A percentile compares a stretch with the other conserved stretches of the same genome.
These are phyloP conservation scores for Neopestalotiopsis rosae DNA, from an alignment of 2,329 filamentous ascomycete species.

Conservation along the genomic window DNA sequence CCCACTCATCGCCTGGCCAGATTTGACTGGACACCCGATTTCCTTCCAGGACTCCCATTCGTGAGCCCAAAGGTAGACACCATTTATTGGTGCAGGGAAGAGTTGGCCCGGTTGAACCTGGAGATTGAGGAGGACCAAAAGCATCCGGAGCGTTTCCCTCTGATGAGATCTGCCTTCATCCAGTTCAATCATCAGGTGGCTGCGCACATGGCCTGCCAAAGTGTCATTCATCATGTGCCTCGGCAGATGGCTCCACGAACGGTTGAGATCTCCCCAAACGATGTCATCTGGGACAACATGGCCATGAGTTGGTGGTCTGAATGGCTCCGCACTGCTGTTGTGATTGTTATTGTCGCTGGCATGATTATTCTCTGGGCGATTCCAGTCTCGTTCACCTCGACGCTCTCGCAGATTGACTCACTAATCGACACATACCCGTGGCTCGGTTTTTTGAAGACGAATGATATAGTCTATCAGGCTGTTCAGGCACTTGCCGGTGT, in stretches of 20 bases:
- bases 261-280: slow-evolving; percentile 91
- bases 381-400: slow-evolving; percentile 86
- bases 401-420: slow-evolving; percentile 76
- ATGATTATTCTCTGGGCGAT: slow-evolving; percentile 91
- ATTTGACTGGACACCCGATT: slow-evolving; percentile 60
- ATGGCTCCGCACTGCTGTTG: slow-evolving; percentile 73
- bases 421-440: slow-evolving; percentile 71
- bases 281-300: slow-evolving; percentile 98
- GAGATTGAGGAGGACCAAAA: slow-evolving; percentile 93
- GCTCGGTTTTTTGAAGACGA: slow-evolving; percentile 71
- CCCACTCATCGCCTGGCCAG: slow-evolving; percentile 80
- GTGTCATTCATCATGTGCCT: slow-evolving; percentile 87
- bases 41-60: slow-evolving; percentile 80
- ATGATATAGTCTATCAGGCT: slow-evolving; percentile 65
- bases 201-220: slow-evolving; percentile 97
- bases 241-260: slow-evolving; percentile 91
- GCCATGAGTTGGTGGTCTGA: slow-evolving; percentile 93
- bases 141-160: slow-evolving; percentile 81
- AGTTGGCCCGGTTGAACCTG: slow-evolving; percentile 85
- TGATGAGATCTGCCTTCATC: slow-evolving; percentile 97
- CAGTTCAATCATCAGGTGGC: slow-evolving; percentile 98
- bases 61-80: slow-evolving; percentile 92
- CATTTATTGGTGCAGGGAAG: slow-evolving; percentile 87
- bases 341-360: slow-evolving; percentile 68
- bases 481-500: slow-evolving; percentile 78